These are phyloP conservation scores for Septoria petroselini DNA, from an alignment of 2,329 filamentous ascomycete genomes.

Conservation along the genomic window DNA sequence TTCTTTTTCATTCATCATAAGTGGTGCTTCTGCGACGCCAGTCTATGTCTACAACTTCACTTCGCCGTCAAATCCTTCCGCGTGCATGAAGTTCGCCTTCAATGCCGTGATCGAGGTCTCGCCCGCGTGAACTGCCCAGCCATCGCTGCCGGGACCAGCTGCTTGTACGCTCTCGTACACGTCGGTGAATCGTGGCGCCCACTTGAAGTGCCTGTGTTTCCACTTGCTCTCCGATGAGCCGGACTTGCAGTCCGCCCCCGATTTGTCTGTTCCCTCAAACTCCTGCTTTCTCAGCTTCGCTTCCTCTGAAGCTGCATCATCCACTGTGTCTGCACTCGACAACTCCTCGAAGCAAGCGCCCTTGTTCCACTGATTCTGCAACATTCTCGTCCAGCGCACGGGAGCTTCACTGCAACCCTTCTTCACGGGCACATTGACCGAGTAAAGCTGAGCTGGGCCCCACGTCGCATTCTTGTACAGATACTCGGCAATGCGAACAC, in stretches of 20 bases:
- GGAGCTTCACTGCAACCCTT: conserved; percentile 67
- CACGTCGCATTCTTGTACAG: conserved; percentile 70
- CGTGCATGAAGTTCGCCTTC: conserved; percentile 89
- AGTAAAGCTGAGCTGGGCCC: conserved; percentile 66
- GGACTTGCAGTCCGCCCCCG: conserved; percentile 32
- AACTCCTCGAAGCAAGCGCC: conserved; percentile 84
- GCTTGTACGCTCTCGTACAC: conserved; percentile 84
- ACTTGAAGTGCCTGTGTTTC: conserved; percentile 87
- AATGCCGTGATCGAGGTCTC: conserved; percentile 87
- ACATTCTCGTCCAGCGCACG: conserved; percentile 77
- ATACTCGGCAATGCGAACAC: conserved; percentile 74
- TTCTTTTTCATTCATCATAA: no score
- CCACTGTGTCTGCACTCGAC: conserved; percentile 58
- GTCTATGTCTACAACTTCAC: conserved; percentile 62
- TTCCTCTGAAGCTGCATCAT: conserved; percentile 63
- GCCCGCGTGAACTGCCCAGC: conserved; percentile 85
- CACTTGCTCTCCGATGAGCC: conserved; percentile 45
- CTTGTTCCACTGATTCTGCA: conserved; percentile 87
- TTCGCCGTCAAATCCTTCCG: conserved; percentile 64
- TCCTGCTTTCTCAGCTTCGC: conserved; percentile 67
- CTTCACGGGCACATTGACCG: conserved; percentile 83
- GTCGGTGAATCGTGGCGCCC: conserved; percentile 82
- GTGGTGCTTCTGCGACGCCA: background rate
- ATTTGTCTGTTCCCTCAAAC: conserved; percentile 36
- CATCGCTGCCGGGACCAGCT: conserved; percentile 78